Evolutionary conservation across 1,284 basidiomycete genomes (phyloP).

Genomic region (Anthracocystis panici-leucophaei): DNA sequence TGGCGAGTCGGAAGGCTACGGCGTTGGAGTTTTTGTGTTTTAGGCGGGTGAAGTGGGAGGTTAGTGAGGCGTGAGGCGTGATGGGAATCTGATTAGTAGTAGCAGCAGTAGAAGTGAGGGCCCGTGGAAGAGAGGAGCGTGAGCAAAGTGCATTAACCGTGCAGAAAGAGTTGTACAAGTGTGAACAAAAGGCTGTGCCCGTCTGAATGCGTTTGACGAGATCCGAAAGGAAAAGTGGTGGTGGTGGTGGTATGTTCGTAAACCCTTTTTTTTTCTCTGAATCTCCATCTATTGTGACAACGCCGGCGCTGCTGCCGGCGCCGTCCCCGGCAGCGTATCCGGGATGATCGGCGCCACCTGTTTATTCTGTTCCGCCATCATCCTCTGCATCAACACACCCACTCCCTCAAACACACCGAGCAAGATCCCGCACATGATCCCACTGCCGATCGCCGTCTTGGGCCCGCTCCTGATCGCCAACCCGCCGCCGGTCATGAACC

Average conservation of each 20-base stretch:
- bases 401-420: slow-evolving; percentile 90
- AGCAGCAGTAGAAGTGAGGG: neutral
- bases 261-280: slow-evolving; percentile 4
- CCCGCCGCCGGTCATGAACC: slow-evolving; percentile 97
- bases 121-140: neutral
- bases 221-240: too few relatives aligned
- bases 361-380: slow-evolving; percentile 82
- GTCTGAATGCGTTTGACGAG: too few relatives aligned
- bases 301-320: slow-evolving; percentile 6
- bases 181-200: neutral
- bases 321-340: slow-evolving; percentile 28
- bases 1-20: slow-evolving; percentile 87
- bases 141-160: neutral
- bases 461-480: slow-evolving; percentile 93
- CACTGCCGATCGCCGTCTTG: slow-evolving; percentile 86
- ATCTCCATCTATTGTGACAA: too few relatives aligned
- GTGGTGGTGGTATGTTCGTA: neutral
- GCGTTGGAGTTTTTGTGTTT: slow-evolving; percentile 92
- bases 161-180: neutral
- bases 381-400: slow-evolving; percentile 84
- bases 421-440: slow-evolving; percentile 94
- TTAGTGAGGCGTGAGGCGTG: neutral
- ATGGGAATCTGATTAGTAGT: neutral
- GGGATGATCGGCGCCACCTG: slow-evolving; percentile 62
- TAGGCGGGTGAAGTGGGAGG: slow-evolving; percentile 28